Base-by-base conservation (phyloP, 192 early-diverging fungal species). In the Endogone sp. region DNA sequence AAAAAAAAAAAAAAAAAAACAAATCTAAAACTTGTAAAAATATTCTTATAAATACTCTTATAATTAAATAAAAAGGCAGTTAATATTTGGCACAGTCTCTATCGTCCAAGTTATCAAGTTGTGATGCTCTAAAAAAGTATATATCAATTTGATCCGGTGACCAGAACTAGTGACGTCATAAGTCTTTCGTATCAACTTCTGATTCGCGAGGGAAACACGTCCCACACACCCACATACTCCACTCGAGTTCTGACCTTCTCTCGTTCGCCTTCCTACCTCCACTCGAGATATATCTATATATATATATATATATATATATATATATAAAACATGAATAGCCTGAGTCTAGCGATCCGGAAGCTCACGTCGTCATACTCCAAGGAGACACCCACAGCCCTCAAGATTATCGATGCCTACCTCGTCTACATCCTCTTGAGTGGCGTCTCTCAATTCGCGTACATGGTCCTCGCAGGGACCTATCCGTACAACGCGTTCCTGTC, bases 401-500 rank as follows among this genome's bases (percentile, higher is more conserved):
- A 96, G 81, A 75, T 96, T 61, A 92, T 99, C 65, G 98, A 99
- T 79, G 76, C 87, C 21, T 99, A 97, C 84, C 87, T 99, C 76
- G 90, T 87, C 10, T 95, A 90, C 81, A 89, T 94, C 69, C 86
- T 98, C 68, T 64, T 87, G n/a, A 90, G 92, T n/a, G 98, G 96
- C 29, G 76, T 96, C 57, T 72, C 92, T 27, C 98, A 98, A 81
- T 95, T 99, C 70, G 72, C 89, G 16, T 98, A 99, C 72, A 89
- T 92, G 65, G 63, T 89, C 1, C 64, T 95, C 24, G 94, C 84
- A 16, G 96, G 96, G 59, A 94, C 90, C n/a, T 98, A 89, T 76
- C 98, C 98, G 23, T 98, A 97, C 84, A 98, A 98, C 81, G 92
- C 95, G 29, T 98, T 99, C 78, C 76, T 99, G 73, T 90, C 96